phyloP scores from a whole-genome alignment of 192 early-diverging fungal genomes.

The Coemansia sp. region DNA sequence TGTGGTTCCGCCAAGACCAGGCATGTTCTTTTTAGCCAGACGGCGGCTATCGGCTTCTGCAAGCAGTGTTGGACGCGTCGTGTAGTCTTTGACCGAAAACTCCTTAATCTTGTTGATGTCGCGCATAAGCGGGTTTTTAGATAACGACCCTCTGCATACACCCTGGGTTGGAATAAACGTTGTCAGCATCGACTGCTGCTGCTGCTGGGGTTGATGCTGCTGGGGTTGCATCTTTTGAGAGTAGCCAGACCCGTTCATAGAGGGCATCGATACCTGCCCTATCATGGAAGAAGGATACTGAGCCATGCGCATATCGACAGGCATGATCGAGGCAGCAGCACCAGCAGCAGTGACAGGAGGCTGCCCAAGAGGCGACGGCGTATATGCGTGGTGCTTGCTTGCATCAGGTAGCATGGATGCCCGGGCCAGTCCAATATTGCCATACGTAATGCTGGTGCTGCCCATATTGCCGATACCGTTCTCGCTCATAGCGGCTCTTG shows the following conservation, averaged over 20 bases:
- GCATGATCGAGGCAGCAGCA: neutral
- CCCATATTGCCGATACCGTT: neutral
- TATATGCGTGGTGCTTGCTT: constrained; percentile 16
- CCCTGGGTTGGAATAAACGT: constrained; percentile 37
- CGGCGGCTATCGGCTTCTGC: constrained; percentile 46
- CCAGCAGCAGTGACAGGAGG: constrained; percentile 11
- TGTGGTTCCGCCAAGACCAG: constrained; percentile 45
- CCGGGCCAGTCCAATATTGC: constrained; percentile 20
- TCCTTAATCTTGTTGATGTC: constrained; percentile 49
- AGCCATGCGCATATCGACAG: neutral
- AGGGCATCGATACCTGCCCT: constrained; percentile 1
- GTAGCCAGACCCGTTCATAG: neutral
- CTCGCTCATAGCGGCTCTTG: neutral
- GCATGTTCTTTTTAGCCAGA: constrained; percentile 46
- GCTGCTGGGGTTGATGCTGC: constrained; percentile 12
- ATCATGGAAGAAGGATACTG: constrained; percentile 11
- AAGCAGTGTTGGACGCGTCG: constrained; percentile 40
- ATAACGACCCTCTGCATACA: constrained; percentile 19
- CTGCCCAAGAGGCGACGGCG: constrained; percentile 44
- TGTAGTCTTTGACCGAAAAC: constrained; percentile 49
- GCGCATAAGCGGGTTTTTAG: constrained; percentile 51
- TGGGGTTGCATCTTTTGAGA: constrained; percentile 6
- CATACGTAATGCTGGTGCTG: constrained; percentile 17
- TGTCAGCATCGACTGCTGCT: constrained; percentile 28
- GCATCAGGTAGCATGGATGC: constrained; percentile 8